Evolutionary conservation across 2,329 filamentous ascomycete species (phyloP).

Genomic region (Emmonsiellopsis sp.): DNA sequence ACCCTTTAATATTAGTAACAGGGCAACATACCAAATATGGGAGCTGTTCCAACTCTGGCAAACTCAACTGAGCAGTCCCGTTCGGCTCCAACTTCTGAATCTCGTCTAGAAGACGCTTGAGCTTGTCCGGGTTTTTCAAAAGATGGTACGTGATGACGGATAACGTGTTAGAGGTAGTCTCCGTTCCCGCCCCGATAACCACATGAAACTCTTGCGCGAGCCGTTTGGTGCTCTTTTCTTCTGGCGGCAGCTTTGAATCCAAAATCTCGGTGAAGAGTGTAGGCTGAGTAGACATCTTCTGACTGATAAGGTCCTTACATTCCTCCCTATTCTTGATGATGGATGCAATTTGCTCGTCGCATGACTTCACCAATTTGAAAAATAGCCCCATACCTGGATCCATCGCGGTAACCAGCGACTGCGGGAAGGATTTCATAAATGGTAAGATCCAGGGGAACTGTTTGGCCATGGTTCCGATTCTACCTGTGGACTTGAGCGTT

Average conservation of each 20-base stretch:
- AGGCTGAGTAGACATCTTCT: background rate
- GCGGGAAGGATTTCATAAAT: slow-evolving; percentile 15
- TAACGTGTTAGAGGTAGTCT: slow-evolving; percentile 26
- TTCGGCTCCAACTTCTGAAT: background rate
- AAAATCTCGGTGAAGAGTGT: slow-evolving; percentile 23
- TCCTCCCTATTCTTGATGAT: background rate
- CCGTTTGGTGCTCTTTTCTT: slow-evolving; percentile 28
- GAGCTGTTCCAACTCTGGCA: slow-evolving; percentile 8
- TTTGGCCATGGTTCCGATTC: slow-evolving; percentile 11
- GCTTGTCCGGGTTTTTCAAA: slow-evolving; percentile 7
- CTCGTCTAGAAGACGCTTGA: slow-evolving; percentile 5
- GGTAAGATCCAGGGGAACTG: slow-evolving; percentile 16
- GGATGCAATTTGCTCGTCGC: background rate
- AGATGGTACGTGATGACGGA: slow-evolving; percentile 11
- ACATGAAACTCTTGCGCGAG: slow-evolving; percentile 24
- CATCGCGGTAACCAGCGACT: background rate
- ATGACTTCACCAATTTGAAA: too few species aligned
- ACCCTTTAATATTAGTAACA: background rate
- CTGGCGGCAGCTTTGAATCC: slow-evolving; percentile 24
- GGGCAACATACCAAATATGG: slow-evolving; percentile 10
- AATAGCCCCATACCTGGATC: too few species aligned
- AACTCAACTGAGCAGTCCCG: background rate
- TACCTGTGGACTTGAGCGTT: slow-evolving; percentile 16
- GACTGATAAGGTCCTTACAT: background rate
- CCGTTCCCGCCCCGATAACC: slow-evolving; percentile 26